Evolutionary conservation across 192 early-diverging fungal genomes (phyloP).

Genomic region (Kappamyces sp.): DNA sequence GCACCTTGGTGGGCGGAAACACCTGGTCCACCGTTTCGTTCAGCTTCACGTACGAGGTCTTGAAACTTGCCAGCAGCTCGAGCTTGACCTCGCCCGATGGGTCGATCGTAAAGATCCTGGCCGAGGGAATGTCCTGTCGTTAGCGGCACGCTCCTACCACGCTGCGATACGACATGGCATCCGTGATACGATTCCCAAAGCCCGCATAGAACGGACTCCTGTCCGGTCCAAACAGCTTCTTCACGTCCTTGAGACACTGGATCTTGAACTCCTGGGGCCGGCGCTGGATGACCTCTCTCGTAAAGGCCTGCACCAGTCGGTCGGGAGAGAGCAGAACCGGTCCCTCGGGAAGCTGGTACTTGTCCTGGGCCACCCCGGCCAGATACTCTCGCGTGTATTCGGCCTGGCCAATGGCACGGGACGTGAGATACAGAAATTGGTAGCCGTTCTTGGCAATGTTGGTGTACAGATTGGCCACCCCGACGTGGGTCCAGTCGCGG

Average conservation of each 20-base stretch:
- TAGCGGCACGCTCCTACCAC: conserved; percentile 35
- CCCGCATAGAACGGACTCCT: conserved; percentile 88
- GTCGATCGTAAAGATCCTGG: conserved; percentile 96
- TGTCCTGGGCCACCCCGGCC: conserved; percentile 79
- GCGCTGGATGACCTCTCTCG: conserved; percentile 83
- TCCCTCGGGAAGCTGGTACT: conserved; percentile 84
- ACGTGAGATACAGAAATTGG: conserved; percentile 89
- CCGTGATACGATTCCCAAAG: conserved; percentile 95
- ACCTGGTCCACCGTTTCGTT: conserved; percentile 94
- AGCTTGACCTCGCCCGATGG: conserved; percentile 83
- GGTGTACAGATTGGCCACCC: conserved; percentile 93
- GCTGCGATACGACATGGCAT: conserved; percentile 88
- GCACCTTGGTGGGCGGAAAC: conserved; percentile 50
- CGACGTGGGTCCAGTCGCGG: conserved; percentile 95
- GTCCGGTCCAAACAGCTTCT: conserved; percentile 71
- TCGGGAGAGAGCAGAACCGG: conserved; percentile 95
- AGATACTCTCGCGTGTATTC: conserved; percentile 88
- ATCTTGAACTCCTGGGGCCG: conserved; percentile 98
- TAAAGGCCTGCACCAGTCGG: conserved; percentile 74
- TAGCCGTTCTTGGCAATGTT: conserved; percentile 93
- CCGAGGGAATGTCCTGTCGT: conserved; percentile 69
- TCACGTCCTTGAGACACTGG: conserved; percentile 85
- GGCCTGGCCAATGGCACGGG: conserved; percentile 88
- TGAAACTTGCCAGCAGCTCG: conserved; percentile 78
- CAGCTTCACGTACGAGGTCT: conserved; percentile 74